These are phyloP conservation scores for Stentor roeselii DNA, from an alignment of 73 alveolate genomes.

Conservation along the genomic window DNA sequence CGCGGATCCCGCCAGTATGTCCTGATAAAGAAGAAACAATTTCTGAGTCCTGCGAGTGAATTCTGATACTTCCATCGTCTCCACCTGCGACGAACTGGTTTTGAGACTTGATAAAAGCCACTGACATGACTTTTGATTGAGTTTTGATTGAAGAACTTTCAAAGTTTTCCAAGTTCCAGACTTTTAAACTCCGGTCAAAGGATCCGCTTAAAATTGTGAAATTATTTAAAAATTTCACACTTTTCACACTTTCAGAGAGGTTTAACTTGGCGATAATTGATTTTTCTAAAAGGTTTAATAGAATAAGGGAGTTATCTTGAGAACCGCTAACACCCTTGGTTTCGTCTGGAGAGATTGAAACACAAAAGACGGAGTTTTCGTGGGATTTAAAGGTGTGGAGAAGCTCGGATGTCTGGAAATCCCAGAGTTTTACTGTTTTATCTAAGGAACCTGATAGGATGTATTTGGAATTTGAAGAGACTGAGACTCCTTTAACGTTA, in stretches of 20 bases:
- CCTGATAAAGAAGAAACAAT: neutral
- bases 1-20: neutral
- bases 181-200: neutral
- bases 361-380: neutral
- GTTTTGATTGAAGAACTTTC: neutral
- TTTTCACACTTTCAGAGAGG: neutral
- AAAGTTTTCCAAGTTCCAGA: neutral
- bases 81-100: neutral
- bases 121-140: neutral
- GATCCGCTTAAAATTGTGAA: neutral
- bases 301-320: neutral
- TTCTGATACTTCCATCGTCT: neutral
- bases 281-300: neutral
- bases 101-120: neutral
- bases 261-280: neutral
- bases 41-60: neutral
- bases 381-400: neutral
- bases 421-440: neutral
- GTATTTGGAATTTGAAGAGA: too few species aligned
- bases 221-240: too few species aligned
- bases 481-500: too few species aligned
- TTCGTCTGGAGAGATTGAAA: neutral
- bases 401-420: neutral
- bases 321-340: neutral
- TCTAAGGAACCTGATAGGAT: neutral